A percentile compares a stretch with the other conserved stretches of the same genome.
Conservation (phyloP, 2,329 filamentous ascomycete genomes). For the Aspergillus aculeatus region DNA sequence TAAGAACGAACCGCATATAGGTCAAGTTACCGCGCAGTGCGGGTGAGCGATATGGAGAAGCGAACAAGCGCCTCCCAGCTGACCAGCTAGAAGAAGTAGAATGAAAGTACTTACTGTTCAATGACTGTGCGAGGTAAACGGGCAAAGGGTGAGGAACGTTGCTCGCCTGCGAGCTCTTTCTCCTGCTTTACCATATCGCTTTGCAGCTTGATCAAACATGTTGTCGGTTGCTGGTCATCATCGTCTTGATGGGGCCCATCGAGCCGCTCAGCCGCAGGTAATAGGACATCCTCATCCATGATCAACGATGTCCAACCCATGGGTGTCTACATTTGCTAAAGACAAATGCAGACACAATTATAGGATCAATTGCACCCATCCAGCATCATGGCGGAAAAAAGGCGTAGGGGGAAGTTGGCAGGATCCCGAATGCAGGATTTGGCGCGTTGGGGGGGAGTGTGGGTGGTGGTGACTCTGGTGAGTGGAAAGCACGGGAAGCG, state of each 20-base stretch:
- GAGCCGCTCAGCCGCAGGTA: constrained; percentile 18
- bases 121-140: constrained; percentile 30
- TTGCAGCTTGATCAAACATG: constrained; percentile 9
- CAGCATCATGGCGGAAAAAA: constrained; percentile 10
- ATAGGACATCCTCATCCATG: constrained; percentile 27
- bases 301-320: constrained; percentile 16
- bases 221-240: constrained; percentile 5
- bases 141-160: constrained; percentile 19
- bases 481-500: constrained; percentile 13
- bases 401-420: constrained; percentile 10
- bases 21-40: neutral
- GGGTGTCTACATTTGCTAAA: constrained; percentile 18
- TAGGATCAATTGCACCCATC: constrained; percentile 18
- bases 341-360: constrained; percentile 13
- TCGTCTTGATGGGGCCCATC: constrained; percentile 11
- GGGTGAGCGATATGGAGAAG: neutral
- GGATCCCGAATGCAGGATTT: neutral
- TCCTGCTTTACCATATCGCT: constrained; percentile 4
- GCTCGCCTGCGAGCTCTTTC: constrained; percentile 7
- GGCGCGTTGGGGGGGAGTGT: neutral
- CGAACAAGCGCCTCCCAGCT: neutral
- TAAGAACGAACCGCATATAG: constrained; percentile 17
- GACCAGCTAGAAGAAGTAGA: constrained; percentile 3
- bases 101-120: constrained; percentile 27
- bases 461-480: neutral